Evolutionary conservation across 768 basidiomycete species (phyloP), one percentile per base, ranked within the genome.

Genomic region (Boletus vermiculosoides): DNA sequence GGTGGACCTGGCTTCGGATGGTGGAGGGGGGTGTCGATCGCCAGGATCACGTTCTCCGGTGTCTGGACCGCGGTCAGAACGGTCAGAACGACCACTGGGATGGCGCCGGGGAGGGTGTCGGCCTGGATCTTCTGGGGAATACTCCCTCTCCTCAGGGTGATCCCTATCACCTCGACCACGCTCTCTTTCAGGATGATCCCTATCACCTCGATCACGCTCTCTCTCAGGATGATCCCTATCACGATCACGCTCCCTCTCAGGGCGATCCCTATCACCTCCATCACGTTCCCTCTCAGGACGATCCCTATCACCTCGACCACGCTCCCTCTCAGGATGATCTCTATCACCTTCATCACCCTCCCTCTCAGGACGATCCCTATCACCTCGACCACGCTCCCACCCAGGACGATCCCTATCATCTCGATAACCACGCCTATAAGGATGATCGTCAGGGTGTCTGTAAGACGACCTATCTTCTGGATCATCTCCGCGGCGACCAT

Each of bases 31-130:
- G 45, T 58, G 46, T 51, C 51, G 60, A 34, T 62, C 62, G n/a
- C 47, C 67, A 11, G 46, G 30, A 16, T 58, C 66, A 18, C 28
- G 62, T 45, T 63, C 61, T 34, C 28, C 64, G 16, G 23, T 3
- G 0, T 64, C 63, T 7, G 30, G 55, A 16, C 28, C 56, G 18
- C 55, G 57, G 1, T 40, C 55, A n/a, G 60, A 52, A 18, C 58
- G 55, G 1, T 39, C 55, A 23, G 58, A 54, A 33, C 63, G 68
- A 41, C 40, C 60, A 40, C 59, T 65, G 11, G 62, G 59, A 20
- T 37, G 66, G 40, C 58, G 58, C 41, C 47, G 37, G 10, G 13
- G 50, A 33, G 33, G 3, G 3, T 11, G 50, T 30, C 49, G 54
- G 18, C 50, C 50, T 22, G 54, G 31, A 63, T 51, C 61, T 37